phyloP scores from a whole-genome alignment of 768 basidiomycete genomes.

The Suillus subluteus region DNA sequence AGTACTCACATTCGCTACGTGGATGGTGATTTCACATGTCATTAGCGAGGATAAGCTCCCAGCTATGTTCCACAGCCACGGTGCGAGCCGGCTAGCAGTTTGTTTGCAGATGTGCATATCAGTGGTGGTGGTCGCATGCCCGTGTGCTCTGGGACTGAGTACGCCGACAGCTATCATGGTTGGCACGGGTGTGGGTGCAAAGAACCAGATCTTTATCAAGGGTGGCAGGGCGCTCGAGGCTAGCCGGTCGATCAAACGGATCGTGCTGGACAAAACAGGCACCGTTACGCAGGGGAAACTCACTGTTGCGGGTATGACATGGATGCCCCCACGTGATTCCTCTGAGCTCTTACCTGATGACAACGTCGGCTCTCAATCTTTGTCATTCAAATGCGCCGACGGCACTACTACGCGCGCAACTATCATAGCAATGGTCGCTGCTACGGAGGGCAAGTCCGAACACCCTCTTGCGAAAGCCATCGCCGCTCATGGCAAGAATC shows the following conservation, averaged over 20 bases:
- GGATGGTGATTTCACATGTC: conserved; percentile 76
- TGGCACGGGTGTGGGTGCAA: conserved; percentile 94
- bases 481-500: conserved; percentile 75
- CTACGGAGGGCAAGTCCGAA: conserved; percentile 90
- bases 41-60: conserved; percentile 67
- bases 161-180: conserved; percentile 99
- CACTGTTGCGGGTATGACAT: conserved; percentile 73
- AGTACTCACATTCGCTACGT: conserved; percentile 75
- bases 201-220: conserved; percentile 98
- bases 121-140: conserved; percentile 97
- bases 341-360: conserved; percentile 27
- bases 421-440: conserved; percentile 80
- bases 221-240: conserved; percentile 94
- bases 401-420: conserved; percentile 60
- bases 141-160: conserved; percentile 93
- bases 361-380: conserved; percentile 15
- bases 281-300: conserved; percentile 97
- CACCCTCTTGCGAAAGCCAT: conserved; percentile 96
- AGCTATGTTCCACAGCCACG: conserved; percentile 81
- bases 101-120: conserved; percentile 98
- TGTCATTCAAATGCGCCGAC: conserved; percentile 50
- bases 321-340: conserved; percentile 56
- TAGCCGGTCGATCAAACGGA: conserved; percentile 76
- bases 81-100: conserved; percentile 83
- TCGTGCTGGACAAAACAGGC: conserved; percentile 96